Conservation (phyloP, 495 filamentous ascomycete genomes). For the Parmelia sp. region DNA sequence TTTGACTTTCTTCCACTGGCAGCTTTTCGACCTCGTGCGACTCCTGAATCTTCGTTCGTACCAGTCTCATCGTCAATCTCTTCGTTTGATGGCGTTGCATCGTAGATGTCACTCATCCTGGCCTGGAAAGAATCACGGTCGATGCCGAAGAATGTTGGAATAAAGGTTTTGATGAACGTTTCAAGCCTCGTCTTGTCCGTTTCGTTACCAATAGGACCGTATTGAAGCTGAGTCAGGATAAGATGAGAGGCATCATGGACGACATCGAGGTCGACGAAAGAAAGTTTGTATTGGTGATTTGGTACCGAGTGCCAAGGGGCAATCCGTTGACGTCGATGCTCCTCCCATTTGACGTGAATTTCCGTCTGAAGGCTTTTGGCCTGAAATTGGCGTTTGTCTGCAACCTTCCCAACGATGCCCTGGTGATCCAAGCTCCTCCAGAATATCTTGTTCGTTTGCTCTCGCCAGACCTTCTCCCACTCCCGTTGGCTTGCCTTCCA, state of each 20-base stretch:
- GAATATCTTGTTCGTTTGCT: slow-evolving; percentile 85
- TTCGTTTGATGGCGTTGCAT: slow-evolving; percentile 55
- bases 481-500: slow-evolving; percentile 95
- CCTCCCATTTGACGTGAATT: slow-evolving; percentile 81
- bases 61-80: slow-evolving; percentile 61
- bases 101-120: slow-evolving; percentile 64
- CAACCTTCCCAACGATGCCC: slow-evolving; percentile 72
- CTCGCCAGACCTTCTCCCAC: slow-evolving; percentile 98
- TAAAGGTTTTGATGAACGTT: slow-evolving; percentile 80
- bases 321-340: slow-evolving; percentile 62
- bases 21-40: slow-evolving; percentile 51
- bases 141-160: slow-evolving; percentile 83
- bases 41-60: slow-evolving; percentile 43
- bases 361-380: slow-evolving; percentile 78
- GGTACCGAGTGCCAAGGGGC: slow-evolving; percentile 51
- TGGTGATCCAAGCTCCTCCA: slow-evolving; percentile 95
- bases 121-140: slow-evolving; percentile 67
- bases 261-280: slow-evolving; percentile 69
- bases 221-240: slow-evolving; percentile 67
- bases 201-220: slow-evolving; percentile 57
- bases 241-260: slow-evolving; percentile 75
- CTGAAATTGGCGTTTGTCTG: slow-evolving; percentile 84
- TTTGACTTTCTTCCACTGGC: slow-evolving; percentile 65
- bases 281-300: slow-evolving; percentile 65
- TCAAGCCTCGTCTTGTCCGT: slow-evolving; percentile 69